Conservation (phyloP, 1,139 yeast genomes). For the Geotrichum klebahnii region DNA sequence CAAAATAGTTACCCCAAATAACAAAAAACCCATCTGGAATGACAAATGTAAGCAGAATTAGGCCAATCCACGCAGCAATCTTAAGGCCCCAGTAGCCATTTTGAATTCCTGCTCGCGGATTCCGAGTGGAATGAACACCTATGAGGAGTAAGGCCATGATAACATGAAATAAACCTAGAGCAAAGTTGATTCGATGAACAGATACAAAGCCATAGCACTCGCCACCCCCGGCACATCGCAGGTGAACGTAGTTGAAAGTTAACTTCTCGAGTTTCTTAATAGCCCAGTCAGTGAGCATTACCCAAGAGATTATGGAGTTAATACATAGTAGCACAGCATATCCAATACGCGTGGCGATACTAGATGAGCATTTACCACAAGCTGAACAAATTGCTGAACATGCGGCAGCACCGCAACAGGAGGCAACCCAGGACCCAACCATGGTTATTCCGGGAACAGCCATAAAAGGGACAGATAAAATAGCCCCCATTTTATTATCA, state of each 20-base stretch:
- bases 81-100: slow-evolving; percentile 87
- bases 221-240: slow-evolving; percentile 56
- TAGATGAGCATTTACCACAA: slow-evolving; percentile 57
- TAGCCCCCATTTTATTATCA: slow-evolving; percentile 64
- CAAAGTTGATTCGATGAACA: slow-evolving; percentile 85
- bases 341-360: slow-evolving; percentile 72
- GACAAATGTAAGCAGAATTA: slow-evolving; percentile 61
- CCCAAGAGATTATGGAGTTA: slow-evolving; percentile 85
- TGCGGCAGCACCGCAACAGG: slow-evolving; percentile 82
- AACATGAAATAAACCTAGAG: slow-evolving; percentile 76
- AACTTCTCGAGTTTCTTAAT: slow-evolving; percentile 69
- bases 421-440: slow-evolving; percentile 66
- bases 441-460: slow-evolving; percentile 48
- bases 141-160: slow-evolving; percentile 62
- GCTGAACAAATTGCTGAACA: slow-evolving; percentile 63
- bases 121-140: slow-evolving; percentile 71
- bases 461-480: slow-evolving; percentile 64
- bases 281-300: slow-evolving; percentile 79
- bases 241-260: slow-evolving; percentile 56
- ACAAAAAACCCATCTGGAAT: slow-evolving; percentile 86
- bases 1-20: slow-evolving; percentile 85
- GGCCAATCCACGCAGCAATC: slow-evolving; percentile 54
- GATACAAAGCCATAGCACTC: slow-evolving; percentile 90
- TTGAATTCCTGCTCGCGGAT: slow-evolving; percentile 79
- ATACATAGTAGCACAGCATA: slow-evolving; percentile 75